Conservation (phyloP, 306 rosid species). For the Prunus kanzakura region DNA sequence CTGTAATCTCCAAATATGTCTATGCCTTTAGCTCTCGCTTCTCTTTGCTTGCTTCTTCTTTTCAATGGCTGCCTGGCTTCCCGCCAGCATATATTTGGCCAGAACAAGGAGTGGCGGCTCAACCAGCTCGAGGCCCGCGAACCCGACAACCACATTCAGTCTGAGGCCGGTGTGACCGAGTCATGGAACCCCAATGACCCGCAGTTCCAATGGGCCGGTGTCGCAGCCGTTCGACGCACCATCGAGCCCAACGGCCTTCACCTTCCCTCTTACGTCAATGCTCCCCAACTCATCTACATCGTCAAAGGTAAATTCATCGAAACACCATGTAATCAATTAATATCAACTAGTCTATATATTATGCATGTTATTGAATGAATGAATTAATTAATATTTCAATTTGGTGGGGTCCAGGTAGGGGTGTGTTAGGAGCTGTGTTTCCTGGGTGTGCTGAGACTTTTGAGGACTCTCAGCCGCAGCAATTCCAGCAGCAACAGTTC, state of each 20-base stretch:
- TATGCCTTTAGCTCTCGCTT: constrained; percentile 30
- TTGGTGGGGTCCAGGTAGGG: constrained; percentile 20
- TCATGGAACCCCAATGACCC: constrained; percentile 36
- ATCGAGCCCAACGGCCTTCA: constrained; percentile 44
- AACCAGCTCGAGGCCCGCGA: constrained; percentile 37
- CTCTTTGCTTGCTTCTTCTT: constrained; percentile 36
- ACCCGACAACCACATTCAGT: constrained; percentile 34
- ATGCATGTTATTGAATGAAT: no score
- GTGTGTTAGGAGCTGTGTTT: constrained; percentile 22
- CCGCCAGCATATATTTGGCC: neutral
- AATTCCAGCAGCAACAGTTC: neutral
- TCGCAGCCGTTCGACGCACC: constrained; percentile 27
- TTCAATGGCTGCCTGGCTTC: constrained; percentile 40
- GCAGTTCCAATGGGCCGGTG: constrained; percentile 41
- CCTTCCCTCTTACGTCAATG: constrained; percentile 43
- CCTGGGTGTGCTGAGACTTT: constrained; percentile 47
- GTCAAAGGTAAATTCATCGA: neutral
- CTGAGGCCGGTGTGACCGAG: constrained; percentile 46
- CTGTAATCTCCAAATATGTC: constrained; percentile 26
- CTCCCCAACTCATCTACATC: constrained; percentile 40
- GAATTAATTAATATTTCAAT: no score
- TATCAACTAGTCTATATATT: no score
- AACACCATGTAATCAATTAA: no score
- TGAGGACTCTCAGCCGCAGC: constrained; percentile 25
- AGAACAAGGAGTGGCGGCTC: constrained; percentile 26